Base-by-base conservation (phyloP, 352 stramenopile genomes). In the Blastocystis sp. region DNA sequence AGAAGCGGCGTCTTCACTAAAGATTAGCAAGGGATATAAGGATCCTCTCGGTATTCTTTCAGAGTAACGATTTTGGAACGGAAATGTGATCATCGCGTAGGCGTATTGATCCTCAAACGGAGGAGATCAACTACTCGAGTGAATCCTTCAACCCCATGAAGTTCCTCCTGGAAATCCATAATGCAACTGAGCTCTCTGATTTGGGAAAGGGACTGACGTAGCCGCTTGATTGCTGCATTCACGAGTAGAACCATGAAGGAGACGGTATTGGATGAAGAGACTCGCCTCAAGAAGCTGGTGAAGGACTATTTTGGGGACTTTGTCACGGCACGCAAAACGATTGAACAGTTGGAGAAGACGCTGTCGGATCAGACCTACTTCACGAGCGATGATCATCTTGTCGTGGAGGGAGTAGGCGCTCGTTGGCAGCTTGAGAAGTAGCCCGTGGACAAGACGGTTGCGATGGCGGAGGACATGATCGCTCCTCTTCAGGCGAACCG, bases 21-120 rank as follows among this genome's bases (percentile, higher is more conserved):
- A 85, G 74, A 85, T 85, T 70, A 85, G 74, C 31, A 85, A 85
- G 37, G 74, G 74, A 69, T 85, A 85, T 85, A 50, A 69, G n/a
- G 74, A 85, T 67, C 74, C 74, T n/a, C 50, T 85, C 29, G 74
- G 74, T 55, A 85, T 85, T 37, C 51, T 85, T 10, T 69, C 31
- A 4, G 74, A 85, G 74, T 85, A 85, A 21, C 19, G 37, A 10
- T 41, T 85, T 67, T 33, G 4, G 29, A 21, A 69, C 2, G 12
- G 12, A 9, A 24, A 19, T 13, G 10, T 50, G 45, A 31, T 85
- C 19, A 69, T 41, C n/a, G 0, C 31, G 37, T 85, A 85, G 74
- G 31, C 37, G 12, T 37, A 41, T 85, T 66, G 74, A 85, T 85
- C 74, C 74, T 67, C 74, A 85, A 50, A 67, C 74, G 35, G 74